These are phyloP conservation scores for Bruguiera hainesii DNA, from an alignment of 441 rosid species.

Conservation along the genomic window DNA sequence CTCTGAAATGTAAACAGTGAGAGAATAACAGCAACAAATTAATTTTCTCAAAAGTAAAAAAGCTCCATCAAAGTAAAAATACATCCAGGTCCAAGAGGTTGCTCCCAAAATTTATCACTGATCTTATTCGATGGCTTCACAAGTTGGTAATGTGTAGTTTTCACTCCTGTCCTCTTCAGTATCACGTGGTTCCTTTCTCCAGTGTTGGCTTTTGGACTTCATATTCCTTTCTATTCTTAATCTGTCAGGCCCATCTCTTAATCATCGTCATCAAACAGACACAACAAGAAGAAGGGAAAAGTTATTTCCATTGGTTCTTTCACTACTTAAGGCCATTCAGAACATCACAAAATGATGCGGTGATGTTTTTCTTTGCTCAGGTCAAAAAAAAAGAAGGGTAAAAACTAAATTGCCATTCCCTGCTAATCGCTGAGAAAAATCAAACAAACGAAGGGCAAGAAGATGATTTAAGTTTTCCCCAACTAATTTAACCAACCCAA, in stretches of 20 bases:
- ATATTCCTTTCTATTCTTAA: neutral
- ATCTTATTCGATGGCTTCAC: neutral
- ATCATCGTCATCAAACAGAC: neutral
- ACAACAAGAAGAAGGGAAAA: neutral
- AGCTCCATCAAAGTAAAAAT: neutral
- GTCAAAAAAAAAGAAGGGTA: neutral
- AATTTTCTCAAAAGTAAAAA: neutral
- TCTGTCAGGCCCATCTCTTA: neutral
- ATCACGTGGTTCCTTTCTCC: neutral
- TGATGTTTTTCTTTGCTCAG: too few relatives aligned
- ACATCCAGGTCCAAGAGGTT: neutral
- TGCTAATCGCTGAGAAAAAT: too few relatives aligned
- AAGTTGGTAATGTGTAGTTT: neutral
- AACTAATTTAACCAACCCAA: neutral
- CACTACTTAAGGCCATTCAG: too few relatives aligned
- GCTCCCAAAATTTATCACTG: neutral
- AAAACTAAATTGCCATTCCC: neutral
- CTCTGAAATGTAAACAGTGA: conserved; percentile 1
- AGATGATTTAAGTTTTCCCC: neutral
- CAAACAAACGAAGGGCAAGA: neutral
- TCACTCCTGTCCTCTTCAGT: neutral
- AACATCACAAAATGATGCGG: too few relatives aligned
- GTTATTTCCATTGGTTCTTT: neutral
- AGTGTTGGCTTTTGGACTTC: neutral
- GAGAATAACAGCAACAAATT: neutral